These are phyloP conservation scores for Funneliformis geosporum DNA, from an alignment of 192 early-diverging fungal genomes.

Conservation along the genomic window DNA sequence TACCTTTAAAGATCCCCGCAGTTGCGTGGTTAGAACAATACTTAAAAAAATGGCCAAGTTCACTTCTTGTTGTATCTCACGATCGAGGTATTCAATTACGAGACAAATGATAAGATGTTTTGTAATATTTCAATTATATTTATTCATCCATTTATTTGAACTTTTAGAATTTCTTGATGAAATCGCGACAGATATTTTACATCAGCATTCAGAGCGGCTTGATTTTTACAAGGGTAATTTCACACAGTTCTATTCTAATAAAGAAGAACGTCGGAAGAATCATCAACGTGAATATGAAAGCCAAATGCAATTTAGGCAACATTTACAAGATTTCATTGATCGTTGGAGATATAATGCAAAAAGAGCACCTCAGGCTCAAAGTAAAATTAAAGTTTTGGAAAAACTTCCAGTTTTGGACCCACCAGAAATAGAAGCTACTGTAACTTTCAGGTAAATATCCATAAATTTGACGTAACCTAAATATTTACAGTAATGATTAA, in stretches of 20 bases:
- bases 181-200: slow-evolving; percentile 95
- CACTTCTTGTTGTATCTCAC: slow-evolving; percentile 96
- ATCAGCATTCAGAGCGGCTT: slow-evolving; percentile 89
- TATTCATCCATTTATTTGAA: neutral
- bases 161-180: slow-evolving; percentile 91
- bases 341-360: slow-evolving; percentile 99
- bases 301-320: slow-evolving; percentile 89
- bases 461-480: neutral
- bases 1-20: slow-evolving; percentile 70
- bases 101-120: neutral
- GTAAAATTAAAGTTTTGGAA: slow-evolving; percentile 97
- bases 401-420: slow-evolving; percentile 91
- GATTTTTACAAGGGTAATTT: slow-evolving; percentile 98
- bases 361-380: slow-evolving; percentile 94
- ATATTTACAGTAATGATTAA: neutral
- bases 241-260: slow-evolving; percentile 83
- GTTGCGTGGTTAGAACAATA: slow-evolving; percentile 98
- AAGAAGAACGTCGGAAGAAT: slow-evolving; percentile 88
- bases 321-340: slow-evolving; percentile 98
- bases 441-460: slow-evolving; percentile 65
- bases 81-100: slow-evolving; percentile 66
- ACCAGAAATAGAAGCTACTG: slow-evolving; percentile 76
- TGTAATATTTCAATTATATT: neutral
- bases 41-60: slow-evolving; percentile 87
- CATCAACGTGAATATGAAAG: slow-evolving; percentile 95